Conservation (phyloP, 768 basidiomycete species). For the Boletales sp. region DNA sequence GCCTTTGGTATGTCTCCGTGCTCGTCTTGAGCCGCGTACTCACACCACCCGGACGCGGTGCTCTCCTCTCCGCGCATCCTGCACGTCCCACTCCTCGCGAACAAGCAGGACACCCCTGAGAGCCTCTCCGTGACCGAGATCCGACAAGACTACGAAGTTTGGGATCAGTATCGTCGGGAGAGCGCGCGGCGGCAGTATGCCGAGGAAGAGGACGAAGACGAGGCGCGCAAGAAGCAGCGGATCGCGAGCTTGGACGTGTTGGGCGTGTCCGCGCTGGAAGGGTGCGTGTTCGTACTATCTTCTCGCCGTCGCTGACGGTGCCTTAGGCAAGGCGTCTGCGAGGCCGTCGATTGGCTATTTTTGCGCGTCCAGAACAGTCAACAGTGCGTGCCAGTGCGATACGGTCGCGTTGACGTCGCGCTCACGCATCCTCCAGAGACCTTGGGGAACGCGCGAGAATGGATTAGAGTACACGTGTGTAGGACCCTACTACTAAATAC, state of each 20-base stretch:
- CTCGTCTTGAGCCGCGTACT: no score
- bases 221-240: conserved; percentile 45
- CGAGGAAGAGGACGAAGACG: conserved; percentile 44
- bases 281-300: conserved; percentile 46
- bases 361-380: conserved; percentile 89
- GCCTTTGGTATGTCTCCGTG: conserved; percentile 76
- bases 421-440: conserved; percentile 8
- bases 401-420: background rate
- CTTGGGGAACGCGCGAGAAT: conserved; percentile 12
- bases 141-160: conserved; percentile 82
- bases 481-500: background rate
- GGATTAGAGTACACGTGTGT: background rate
- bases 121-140: conserved; percentile 89
- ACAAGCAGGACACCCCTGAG: conserved; percentile 86
- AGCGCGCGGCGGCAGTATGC: conserved; percentile 55
- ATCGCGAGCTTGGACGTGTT: conserved; percentile 83
- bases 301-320: background rate
- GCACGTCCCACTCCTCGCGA: conserved; percentile 87
- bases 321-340: conserved; percentile 78
- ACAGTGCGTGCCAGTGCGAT: conserved; percentile 37
- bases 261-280: conserved; percentile 88
- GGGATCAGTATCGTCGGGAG: conserved; percentile 75
- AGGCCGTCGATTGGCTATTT: conserved; percentile 93
- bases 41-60: conserved; percentile 57
- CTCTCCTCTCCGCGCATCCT: conserved; percentile 88